Percentiles rank a stretch among this genome's conserved stretches.
Evolutionary conservation across 2,329 filamentous ascomycete genomes (phyloP).

Genomic region (Cordyceps tenuipes): DNA sequence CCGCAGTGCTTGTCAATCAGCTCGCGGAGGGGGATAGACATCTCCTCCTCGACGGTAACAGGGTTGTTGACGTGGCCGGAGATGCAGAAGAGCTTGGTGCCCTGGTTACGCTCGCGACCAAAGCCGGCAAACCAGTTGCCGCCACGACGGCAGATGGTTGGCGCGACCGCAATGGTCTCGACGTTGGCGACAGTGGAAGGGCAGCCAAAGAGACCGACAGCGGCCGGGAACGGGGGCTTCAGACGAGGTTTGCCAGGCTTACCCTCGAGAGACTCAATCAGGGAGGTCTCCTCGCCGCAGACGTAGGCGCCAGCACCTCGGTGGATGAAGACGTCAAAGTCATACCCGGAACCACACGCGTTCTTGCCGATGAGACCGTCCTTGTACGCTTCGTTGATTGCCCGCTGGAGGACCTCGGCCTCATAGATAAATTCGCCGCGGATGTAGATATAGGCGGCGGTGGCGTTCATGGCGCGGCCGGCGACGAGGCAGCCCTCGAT

Average conservation of each 20-base stretch:
- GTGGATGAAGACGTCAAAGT: slow-evolving; percentile 96
- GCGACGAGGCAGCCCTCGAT: slow-evolving; percentile 94
- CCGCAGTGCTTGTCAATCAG: slow-evolving; percentile 98
- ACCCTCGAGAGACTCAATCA: slow-evolving; percentile 96
- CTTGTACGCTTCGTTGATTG: slow-evolving; percentile 95
- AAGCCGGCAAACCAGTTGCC: slow-evolving; percentile 89
- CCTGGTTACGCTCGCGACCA: slow-evolving; percentile 90
- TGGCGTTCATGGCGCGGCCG: slow-evolving; percentile 97
- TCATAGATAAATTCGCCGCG: slow-evolving; percentile 97
- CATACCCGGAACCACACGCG: slow-evolving; percentile 91
- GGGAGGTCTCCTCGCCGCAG: slow-evolving; percentile 94
- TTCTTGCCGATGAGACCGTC: slow-evolving; percentile 96
- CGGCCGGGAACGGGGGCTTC: slow-evolving; percentile 96
- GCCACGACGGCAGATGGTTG: slow-evolving; percentile 90
- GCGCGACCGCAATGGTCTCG: slow-evolving; percentile 90
- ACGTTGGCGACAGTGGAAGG: slow-evolving; percentile 97
- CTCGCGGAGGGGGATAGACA: slow-evolving; percentile 93
- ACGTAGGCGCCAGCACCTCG: slow-evolving; percentile 96
- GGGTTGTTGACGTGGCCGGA: slow-evolving; percentile 99
- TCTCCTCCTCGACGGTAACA: slow-evolving; percentile 96
- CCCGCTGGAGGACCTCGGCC: slow-evolving; percentile 83
- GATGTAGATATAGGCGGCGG: slow-evolving; percentile 98
- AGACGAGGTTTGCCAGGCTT: slow-evolving; percentile 97
- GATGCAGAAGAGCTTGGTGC: slow-evolving; percentile 97
- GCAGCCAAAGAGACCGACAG: slow-evolving; percentile 95